Percentiles rank a stretch among this genome's conserved stretches.
These are phyloP conservation scores for Lycium barbarum DNA, from an alignment of 257 asterid genomes.

Conservation along the genomic window DNA sequence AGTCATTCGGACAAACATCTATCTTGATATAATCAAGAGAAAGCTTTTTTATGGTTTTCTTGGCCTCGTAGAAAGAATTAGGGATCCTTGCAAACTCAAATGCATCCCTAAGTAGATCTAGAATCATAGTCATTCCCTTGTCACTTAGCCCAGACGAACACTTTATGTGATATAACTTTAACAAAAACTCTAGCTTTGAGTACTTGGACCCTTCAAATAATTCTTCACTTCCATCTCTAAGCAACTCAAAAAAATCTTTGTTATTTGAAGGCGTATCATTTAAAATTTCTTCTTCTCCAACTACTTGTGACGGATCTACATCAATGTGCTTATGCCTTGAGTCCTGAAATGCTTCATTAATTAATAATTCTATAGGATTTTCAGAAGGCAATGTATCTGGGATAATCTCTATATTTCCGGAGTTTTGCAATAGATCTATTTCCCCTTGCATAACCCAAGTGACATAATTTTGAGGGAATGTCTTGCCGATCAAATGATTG, in stretches of 20 bases:
- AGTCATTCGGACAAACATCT: not conserved
- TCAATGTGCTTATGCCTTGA: not conserved
- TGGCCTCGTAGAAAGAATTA: not conserved
- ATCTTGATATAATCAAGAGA: not conserved
- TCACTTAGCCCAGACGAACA: not conserved
- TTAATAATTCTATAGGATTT: no score
- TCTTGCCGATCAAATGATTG: no score
- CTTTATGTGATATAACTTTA: not conserved
- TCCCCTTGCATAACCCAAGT: no score
- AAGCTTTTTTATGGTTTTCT: not conserved
- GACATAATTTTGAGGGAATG: no score
- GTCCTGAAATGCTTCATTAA: no score
- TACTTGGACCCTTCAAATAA: not conserved
- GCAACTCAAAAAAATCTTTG: not conserved
- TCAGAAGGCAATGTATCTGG: no score
- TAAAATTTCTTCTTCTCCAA: not conserved
- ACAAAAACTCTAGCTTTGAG: not conserved
- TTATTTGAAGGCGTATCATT: not conserved
- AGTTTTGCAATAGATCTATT: no score
- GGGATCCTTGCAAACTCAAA: not conserved
- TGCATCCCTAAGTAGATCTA: not conserved
- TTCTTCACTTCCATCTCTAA: not conserved
- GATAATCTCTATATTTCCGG: no score
- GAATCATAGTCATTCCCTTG: not conserved
- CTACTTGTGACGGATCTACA: no score